Evolutionary conservation across 345 rosid genomes (phyloP), one percentile per base, ranked within the genome.

Genomic region (Sisymbrium altissimum): DNA sequence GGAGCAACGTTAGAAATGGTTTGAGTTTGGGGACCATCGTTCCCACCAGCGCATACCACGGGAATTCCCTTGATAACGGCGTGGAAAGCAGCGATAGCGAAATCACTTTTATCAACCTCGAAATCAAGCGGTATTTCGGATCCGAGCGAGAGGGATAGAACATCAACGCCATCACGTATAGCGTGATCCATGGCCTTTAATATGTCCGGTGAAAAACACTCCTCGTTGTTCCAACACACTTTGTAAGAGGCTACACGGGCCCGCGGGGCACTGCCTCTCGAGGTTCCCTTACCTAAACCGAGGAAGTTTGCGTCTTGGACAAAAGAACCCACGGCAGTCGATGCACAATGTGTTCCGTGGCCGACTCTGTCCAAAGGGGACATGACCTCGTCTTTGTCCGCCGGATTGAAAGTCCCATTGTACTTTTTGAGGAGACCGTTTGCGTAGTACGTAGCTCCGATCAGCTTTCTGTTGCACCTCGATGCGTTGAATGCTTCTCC

Each of bases 281-380:
- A 89, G 12, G 76, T 75, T 19, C 97, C 92, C 5, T 45, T 13
- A 11, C 72, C 96, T 11, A 83, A 75, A 50, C 90, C 88, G 8
- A 29, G 11, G 40, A 45, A 68, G 23, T 7, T 82, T 2, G 82
- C 88, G 8, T 80, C 53, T 12, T 68, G 78, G 23, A 86, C 89
- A 43, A 78, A 84, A 67, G 72, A 70, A 15, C 94, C 92, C 0
- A 80, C 92, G 4, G 94, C 92, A 3, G 83, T 85, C 1, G 89
- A 85, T 27, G 91, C 85, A 35, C 89, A 85, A 44, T 87, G 95
- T 1, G 87, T 85, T 9, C 91, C 89, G n/a, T 89, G 95, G 40
- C 95, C 89, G 0, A 14, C 0, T 44, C 60, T 78, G 58, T 87
- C 91, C 21, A 81, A 54, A 18, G 91, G 79, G 3, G 89, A 87